These are phyloP conservation scores for Hanseniaspora nectarophila DNA, from an alignment of 805 yeast species.

Conservation along the genomic window DNA sequence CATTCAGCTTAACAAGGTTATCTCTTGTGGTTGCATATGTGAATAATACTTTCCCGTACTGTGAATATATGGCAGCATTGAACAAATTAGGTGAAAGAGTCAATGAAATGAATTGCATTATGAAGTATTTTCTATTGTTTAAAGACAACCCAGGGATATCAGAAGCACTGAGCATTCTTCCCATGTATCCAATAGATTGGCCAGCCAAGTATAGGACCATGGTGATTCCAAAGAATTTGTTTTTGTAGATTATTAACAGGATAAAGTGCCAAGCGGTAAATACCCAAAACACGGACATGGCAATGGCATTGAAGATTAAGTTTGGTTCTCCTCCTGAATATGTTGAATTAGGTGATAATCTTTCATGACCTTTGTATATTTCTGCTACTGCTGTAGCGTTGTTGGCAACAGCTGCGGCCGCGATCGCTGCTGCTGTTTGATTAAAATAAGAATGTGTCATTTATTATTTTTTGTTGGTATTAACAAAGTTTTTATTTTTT, in stretches of 20 bases:
- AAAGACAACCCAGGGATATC: slow-evolving; percentile 21
- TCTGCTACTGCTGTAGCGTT: neutral
- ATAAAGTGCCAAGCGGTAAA: slow-evolving; percentile 33
- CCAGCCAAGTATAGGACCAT: slow-evolving; percentile 25
- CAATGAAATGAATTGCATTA: slow-evolving; percentile 54
- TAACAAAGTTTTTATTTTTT: too few relatives aligned
- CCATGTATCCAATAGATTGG: slow-evolving; percentile 60
- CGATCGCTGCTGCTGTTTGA: slow-evolving; percentile 8
- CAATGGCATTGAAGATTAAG: slow-evolving; percentile 45
- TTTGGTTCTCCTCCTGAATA: slow-evolving; percentile 37
- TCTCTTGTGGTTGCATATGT: slow-evolving; percentile 36
- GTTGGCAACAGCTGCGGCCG: slow-evolving; percentile 4
- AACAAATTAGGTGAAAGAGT: slow-evolving; percentile 75
- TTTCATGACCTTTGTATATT: slow-evolving; percentile 15
- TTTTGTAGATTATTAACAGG: slow-evolving; percentile 37
- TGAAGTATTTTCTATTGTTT: slow-evolving; percentile 32
- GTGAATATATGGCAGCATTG: slow-evolving; percentile 72
- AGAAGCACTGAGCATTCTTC: slow-evolving; percentile 39
- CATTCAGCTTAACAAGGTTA: slow-evolving; percentile 19
- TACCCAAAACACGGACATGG: slow-evolving; percentile 44
- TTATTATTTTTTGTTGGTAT: too few relatives aligned
- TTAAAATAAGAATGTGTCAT: too few relatives aligned
- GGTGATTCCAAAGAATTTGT: slow-evolving; percentile 44
- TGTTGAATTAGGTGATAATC: slow-evolving; percentile 21
- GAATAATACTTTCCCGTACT: slow-evolving; percentile 54